These are phyloP conservation scores for Penicillium hesseltinei DNA, from an alignment of 2,329 filamentous ascomycete species.

Conservation along the genomic window DNA sequence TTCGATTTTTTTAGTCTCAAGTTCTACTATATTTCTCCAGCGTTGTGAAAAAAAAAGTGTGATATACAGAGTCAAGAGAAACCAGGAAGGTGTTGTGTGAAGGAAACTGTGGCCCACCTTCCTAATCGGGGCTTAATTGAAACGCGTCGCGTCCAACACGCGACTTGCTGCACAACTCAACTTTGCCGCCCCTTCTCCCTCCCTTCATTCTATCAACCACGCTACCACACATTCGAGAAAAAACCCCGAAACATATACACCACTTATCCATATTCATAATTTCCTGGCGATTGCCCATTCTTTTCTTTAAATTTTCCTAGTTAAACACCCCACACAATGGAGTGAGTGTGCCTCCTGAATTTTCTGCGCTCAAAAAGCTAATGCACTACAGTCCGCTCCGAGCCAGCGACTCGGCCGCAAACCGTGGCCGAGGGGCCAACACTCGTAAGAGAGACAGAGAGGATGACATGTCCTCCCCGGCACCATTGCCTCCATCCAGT, in stretches of 20 bases:
- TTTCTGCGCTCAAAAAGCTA: slow-evolving; percentile 12
- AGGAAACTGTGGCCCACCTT: neutral
- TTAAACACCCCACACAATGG: slow-evolving; percentile 29
- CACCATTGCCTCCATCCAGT: slow-evolving; percentile 58
- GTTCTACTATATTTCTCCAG: too few species aligned
- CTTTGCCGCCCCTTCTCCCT: slow-evolving; percentile 12
- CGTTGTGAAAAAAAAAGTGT: too few species aligned
- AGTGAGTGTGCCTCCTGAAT: slow-evolving; percentile 22
- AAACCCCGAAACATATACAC: neutral
- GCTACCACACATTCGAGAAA: slow-evolving; percentile 2
- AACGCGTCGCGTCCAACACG: slow-evolving; percentile 25
- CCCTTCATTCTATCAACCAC: slow-evolving; percentile 19
- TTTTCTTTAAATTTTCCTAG: neutral
- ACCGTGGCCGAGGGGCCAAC: slow-evolving; percentile 63
- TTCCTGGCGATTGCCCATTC: neutral
- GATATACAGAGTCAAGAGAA: too few species aligned
- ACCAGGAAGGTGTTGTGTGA: neutral
- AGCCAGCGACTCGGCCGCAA: slow-evolving; percentile 77
- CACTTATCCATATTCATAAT: slow-evolving; percentile 3
- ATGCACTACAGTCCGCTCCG: slow-evolving; percentile 58
- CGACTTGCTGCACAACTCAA: slow-evolving; percentile 8
- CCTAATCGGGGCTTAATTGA: slow-evolving; percentile 38
- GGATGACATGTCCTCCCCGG: slow-evolving; percentile 60
- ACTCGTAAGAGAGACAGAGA: slow-evolving; percentile 65
- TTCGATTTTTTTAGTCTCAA: neutral